Percentiles rank a stretch among this genome's conserved stretches.
Evolutionary conservation across 2,329 filamentous ascomycete genomes (phyloP).

Genomic region (Botrytis byssoidea): DNA sequence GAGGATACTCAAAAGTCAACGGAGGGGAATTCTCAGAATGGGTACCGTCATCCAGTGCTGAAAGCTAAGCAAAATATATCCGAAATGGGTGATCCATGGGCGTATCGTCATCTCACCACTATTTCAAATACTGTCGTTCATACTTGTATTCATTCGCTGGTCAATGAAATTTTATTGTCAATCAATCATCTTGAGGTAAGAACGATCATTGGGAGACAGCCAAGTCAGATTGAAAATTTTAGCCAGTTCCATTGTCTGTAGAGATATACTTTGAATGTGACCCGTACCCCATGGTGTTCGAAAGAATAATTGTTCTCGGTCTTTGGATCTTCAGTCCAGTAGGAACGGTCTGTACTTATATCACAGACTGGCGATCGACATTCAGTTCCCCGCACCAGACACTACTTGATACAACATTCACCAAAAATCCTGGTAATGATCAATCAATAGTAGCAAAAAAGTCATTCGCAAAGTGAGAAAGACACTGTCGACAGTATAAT

Average conservation of each 20-base stretch:
- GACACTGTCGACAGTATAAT: rapidly evolving
- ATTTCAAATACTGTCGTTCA: background rate
- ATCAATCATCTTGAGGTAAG: rapidly evolving
- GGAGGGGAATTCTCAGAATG: background rate
- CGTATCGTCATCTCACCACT: no score
- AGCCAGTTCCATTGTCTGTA: background rate
- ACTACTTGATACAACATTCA: background rate
- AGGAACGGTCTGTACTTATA: background rate
- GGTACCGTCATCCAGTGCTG: no score
- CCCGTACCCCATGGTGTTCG: no score
- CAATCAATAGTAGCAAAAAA: background rate
- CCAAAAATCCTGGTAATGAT: background rate
- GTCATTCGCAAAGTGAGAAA: no score
- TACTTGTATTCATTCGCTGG: no score
- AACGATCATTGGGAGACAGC: background rate
- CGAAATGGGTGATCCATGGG: no score
- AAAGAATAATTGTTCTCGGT: no score
- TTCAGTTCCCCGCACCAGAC: background rate
- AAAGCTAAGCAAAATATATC: background rate
- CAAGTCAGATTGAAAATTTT: rapidly evolving
- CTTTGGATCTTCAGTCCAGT: background rate
- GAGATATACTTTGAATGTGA: background rate
- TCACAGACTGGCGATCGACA: rapidly evolving
- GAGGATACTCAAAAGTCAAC: background rate
- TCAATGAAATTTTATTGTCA: no score